These are phyloP conservation scores for Aurantiochytrium sp. DNA, from an alignment of 108 stramenopile species.

Conservation along the genomic window DNA sequence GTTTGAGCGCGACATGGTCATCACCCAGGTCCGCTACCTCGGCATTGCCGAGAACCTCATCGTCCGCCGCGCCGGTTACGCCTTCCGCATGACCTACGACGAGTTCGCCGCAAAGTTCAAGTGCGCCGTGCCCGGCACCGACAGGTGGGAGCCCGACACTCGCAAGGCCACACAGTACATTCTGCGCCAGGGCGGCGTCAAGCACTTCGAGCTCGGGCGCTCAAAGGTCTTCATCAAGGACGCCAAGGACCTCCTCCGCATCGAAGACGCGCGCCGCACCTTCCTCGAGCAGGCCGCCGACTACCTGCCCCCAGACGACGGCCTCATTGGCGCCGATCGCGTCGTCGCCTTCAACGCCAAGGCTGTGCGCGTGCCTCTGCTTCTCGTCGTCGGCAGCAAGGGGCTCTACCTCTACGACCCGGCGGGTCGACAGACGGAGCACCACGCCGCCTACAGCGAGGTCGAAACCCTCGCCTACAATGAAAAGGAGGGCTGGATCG, in stretches of 20 bases:
- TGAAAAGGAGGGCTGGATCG: neutral
- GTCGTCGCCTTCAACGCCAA: conserved; percentile 22
- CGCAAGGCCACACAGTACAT: neutral
- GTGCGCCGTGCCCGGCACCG: conserved; percentile 29
- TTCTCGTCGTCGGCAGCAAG: conserved; percentile 16
- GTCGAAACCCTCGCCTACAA: neutral
- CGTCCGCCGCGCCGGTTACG: conserved; percentile 81
- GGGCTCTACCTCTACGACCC: neutral
- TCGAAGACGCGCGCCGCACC: neutral
- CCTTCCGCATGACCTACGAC: conserved; percentile 73
- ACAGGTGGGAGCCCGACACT: neutral
- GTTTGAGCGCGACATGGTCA: conserved; percentile 66
- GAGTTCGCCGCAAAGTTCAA: conserved; percentile 63
- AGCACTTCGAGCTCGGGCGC: neutral
- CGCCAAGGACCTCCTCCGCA: neutral
- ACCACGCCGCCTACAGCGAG: neutral
- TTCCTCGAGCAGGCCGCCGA: neutral
- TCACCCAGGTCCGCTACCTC: conserved; percentile 81
- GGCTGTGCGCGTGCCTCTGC: neutral
- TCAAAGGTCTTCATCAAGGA: conserved; percentile 31
- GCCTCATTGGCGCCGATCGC: neutral
- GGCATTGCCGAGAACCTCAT: conserved; percentile 80
- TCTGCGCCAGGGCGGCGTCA: neutral
- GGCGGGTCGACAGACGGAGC: neutral
- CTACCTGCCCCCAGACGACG: neutral